A percentile compares a stretch with the other conserved stretches of the same genome.
Evolutionary conservation across 495 filamentous ascomycete genomes (phyloP).

Genomic region (Neurospora intermedia): DNA sequence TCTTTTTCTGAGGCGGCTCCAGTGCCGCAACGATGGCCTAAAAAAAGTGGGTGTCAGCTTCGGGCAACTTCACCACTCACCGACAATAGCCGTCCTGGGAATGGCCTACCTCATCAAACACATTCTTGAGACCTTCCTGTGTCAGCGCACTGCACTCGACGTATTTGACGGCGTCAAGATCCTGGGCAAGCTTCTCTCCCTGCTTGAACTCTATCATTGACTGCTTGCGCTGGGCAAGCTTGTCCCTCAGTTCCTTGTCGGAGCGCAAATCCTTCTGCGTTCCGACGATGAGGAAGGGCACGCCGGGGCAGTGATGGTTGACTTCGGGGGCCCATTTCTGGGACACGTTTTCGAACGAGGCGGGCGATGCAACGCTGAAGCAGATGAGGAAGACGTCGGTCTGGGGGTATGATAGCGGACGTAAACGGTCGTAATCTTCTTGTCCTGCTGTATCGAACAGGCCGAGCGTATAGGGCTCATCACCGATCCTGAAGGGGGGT

Average conservation of each 20-base stretch:
- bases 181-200: slow-evolving; percentile 92
- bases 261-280: slow-evolving; percentile 96
- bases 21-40: slow-evolving; percentile 85
- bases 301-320: slow-evolving; percentile 94
- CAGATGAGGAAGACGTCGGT: slow-evolving; percentile 98
- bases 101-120: slow-evolving; percentile 87
- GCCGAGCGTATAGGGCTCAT: slow-evolving; percentile 95
- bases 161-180: slow-evolving; percentile 92
- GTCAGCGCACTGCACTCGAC: slow-evolving; percentile 97
- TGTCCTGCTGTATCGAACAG: slow-evolving; percentile 98
- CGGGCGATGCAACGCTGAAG: slow-evolving; percentile 97
- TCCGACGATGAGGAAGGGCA: slow-evolving; percentile 95
- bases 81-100: background rate
- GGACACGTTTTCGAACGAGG: slow-evolving; percentile 96
- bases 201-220: slow-evolving; percentile 53
- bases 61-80: background rate
- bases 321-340: slow-evolving; percentile 99
- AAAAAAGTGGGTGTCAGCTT: background rate
- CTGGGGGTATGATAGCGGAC: slow-evolving; percentile 93
- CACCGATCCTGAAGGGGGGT: slow-evolving; percentile 68
- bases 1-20: slow-evolving; percentile 67
- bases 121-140: slow-evolving; percentile 97
- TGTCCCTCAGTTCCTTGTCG: slow-evolving; percentile 77
- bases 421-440: slow-evolving; percentile 97
- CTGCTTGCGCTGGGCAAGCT: slow-evolving; percentile 66